A percentile compares a stretch with the other conserved stretches of the same genome.
Conservation (phyloP, 2,329 filamentous ascomycete species). For the Cercospora canescens region DNA sequence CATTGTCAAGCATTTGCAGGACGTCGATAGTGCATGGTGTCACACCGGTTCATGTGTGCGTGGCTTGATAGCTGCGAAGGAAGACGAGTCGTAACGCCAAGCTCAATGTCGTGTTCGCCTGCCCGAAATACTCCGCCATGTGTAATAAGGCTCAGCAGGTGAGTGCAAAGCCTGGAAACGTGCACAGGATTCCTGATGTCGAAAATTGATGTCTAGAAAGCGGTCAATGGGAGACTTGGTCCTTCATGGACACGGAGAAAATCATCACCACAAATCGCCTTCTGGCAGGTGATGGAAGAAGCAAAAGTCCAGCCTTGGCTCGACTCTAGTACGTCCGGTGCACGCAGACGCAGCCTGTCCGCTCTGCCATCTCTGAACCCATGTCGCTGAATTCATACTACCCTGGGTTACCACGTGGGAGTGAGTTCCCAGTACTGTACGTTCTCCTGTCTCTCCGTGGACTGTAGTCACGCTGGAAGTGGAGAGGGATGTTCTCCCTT, state of each 20-base stretch:
- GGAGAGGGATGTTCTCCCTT: not conserved
- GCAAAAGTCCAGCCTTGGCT: not conserved
- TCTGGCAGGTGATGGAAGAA: not conserved
- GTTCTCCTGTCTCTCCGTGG: not conserved
- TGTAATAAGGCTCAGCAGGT: no score
- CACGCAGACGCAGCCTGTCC: no score
- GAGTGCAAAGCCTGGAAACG: no score
- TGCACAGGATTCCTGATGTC: no score
- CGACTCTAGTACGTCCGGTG: not conserved
- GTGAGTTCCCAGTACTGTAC: not conserved
- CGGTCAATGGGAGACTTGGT: no score
- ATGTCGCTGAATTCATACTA: not conserved
- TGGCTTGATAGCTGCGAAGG: not conserved
- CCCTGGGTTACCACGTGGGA: not conserved
- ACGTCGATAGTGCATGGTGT: not conserved
- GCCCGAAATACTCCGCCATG: not conserved
- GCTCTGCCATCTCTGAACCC: not conserved
- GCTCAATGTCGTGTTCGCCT: not conserved
- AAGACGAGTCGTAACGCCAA: not conserved
- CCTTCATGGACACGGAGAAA: no score
- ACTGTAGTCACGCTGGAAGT: not conserved
- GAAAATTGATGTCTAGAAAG: no score
- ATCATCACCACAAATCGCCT: no score
- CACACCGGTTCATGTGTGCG: no score
- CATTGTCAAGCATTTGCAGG: not conserved